A percentile compares a stretch with the other conserved stretches of the same genome.
These are phyloP conservation scores for Austroboletus eburneus DNA, from an alignment of 768 basidiomycete genomes.

Conservation along the genomic window DNA sequence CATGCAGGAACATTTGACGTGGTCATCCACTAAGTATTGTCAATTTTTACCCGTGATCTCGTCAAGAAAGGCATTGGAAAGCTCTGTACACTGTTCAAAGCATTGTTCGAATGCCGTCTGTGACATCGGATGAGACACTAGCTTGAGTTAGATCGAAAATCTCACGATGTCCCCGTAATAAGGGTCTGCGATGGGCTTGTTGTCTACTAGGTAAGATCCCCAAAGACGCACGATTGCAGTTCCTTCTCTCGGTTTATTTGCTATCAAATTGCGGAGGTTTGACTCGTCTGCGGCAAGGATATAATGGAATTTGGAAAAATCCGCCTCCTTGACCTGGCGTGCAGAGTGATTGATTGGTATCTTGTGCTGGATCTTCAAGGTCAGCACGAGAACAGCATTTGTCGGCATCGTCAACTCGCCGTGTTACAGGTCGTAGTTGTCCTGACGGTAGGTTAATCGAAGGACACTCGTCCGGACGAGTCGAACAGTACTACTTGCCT, in stretches of 20 bases:
- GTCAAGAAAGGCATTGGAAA: constrained; percentile 81
- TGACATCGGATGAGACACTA: constrained; percentile 2
- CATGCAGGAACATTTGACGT: background rate
- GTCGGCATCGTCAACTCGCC: constrained; percentile 33
- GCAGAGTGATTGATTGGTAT: constrained; percentile 69
- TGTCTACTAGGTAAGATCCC: constrained; percentile 74
- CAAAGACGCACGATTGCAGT: constrained; percentile 72
- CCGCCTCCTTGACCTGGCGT: constrained; percentile 57
- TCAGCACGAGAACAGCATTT: constrained; percentile 1
- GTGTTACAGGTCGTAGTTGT: constrained; percentile 68
- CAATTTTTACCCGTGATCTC: constrained; percentile 40
- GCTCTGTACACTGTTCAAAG: constrained; percentile 70
- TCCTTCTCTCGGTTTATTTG: constrained; percentile 46
- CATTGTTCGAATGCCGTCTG: constrained; percentile 71
- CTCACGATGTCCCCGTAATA: constrained; percentile 72
- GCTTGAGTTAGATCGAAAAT: constrained; percentile 3
- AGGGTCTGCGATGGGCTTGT: constrained; percentile 74
- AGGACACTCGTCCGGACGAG: background rate
- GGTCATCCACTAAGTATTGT: background rate
- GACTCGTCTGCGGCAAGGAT: constrained; percentile 82
- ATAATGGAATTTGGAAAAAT: constrained; percentile 75
- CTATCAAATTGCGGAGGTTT: constrained; percentile 62
- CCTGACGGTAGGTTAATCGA: constrained; percentile 33
- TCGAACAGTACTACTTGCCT: constrained; percentile 42
- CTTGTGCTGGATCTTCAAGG: constrained; percentile 45